Conservation (phyloP, 371 early-diverging fungal species). For the Furculomyces boomerangus region DNA sequence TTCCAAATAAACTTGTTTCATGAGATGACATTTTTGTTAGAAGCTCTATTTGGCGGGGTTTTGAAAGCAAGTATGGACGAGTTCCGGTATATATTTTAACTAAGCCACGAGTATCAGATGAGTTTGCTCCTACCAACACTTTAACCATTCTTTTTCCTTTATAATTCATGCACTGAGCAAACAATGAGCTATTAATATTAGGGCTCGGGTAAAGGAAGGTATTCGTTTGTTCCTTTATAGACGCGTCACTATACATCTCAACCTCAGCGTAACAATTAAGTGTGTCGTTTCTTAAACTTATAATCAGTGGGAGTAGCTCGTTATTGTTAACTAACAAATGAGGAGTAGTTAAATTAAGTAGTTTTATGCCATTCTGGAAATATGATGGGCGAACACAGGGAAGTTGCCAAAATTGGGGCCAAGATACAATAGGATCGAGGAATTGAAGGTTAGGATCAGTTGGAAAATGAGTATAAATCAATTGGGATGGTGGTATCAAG, state of each 20-base stretch:
- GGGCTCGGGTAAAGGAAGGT: slow-evolving; percentile 15
- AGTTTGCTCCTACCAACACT: slow-evolving; percentile 14
- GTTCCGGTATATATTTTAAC: slow-evolving; percentile 24
- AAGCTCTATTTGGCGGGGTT: background rate
- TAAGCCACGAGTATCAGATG: slow-evolving; percentile 12
- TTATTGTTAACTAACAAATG: slow-evolving; percentile 19
- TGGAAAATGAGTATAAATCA: slow-evolving; percentile 24
- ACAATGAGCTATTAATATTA: slow-evolving; percentile 17
- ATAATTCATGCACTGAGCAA: slow-evolving; percentile 27
- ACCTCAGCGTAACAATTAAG: slow-evolving; percentile 24
- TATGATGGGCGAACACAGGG: slow-evolving; percentile 23
- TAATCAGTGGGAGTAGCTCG: slow-evolving; percentile 14
- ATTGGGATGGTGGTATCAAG: slow-evolving; percentile 18
- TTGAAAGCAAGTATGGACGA: slow-evolving; percentile 16
- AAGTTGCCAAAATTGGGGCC: slow-evolving; percentile 25
- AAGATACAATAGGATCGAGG: slow-evolving; percentile 18
- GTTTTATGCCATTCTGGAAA: slow-evolving; percentile 19
- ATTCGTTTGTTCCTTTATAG: background rate
- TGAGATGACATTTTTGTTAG: background rate
- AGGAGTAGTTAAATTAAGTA: slow-evolving; percentile 17
- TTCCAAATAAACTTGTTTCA: background rate
- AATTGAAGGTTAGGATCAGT: slow-evolving; percentile 12
- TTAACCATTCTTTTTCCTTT: slow-evolving; percentile 25
- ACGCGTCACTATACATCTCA: slow-evolving; percentile 11
- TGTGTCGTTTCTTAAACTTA: slow-evolving; percentile 15